Evolutionary conservation across 129 eudicot genomes (phyloP), one percentile per base, ranked within the genome.

Genomic region (Chrysanthemum seticuspe): DNA sequence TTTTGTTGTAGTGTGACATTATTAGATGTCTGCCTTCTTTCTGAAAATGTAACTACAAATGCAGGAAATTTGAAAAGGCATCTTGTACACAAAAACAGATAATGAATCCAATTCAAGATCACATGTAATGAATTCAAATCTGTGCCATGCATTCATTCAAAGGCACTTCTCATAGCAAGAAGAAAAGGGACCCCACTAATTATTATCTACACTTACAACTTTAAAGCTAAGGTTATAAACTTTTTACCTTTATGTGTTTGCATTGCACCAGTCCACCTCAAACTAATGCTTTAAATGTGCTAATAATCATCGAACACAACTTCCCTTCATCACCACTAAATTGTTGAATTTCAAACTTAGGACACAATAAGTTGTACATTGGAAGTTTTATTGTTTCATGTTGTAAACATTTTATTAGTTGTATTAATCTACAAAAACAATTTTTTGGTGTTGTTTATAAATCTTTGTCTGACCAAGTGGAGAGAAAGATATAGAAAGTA

Each of bases 91-190:
- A 78, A 78, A 58, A 72, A 54, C 78, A 78, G 73, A 72, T 78
- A 71, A 72, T 78, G 82, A 78, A 67, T 72, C 82, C 82, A 78
- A 72, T 72, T 54, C 73, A 78, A 72, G 77, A 78, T 72, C 78
- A 78, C 82, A 78, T 78, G 82, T 52, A 65, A 27, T 54, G 72
- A 72, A 72, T 48, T 65, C 57, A 72, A 71, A 72, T 65, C 73
- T 45, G 56, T 72, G 77, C 58, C 76, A 76, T 76, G 78, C 58
- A 72, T 67, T 67, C 58, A 72, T 67, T 67, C 78, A 78, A 79
- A 73, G 78, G 60, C 67, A 52, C 70, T 40, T 74, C 74, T 48
- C 34, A 74, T 73, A 51, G 75, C 47, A 74, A 64, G 51, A 57
- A 59, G 48, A 55, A 61, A 59, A 64, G 59, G 70, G 81, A 62